These are phyloP conservation scores for Colletotrichum scovillei DNA, from an alignment of 2,329 filamentous ascomycete genomes.

Conservation along the genomic window DNA sequence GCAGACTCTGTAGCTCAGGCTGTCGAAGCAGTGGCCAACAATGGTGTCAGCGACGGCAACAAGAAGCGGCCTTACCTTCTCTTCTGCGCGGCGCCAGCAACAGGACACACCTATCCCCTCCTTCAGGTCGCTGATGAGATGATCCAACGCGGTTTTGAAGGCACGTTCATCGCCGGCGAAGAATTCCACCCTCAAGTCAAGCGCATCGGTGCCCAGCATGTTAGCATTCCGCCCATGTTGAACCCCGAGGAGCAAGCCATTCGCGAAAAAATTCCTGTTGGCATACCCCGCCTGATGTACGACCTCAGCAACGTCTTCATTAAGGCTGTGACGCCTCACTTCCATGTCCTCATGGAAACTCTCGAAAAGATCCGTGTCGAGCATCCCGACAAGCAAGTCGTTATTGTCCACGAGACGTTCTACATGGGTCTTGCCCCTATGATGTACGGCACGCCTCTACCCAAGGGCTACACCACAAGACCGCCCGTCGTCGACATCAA, in stretches of 20 bases:
- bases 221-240: conserved; percentile 35
- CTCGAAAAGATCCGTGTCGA: conserved; percentile 47
- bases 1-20: background rate
- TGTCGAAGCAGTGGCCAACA: background rate
- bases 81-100: conserved; percentile 40
- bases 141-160: conserved; percentile 51
- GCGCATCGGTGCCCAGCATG: conserved; percentile 50
- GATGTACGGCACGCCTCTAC: conserved; percentile 50
- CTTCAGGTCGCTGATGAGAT: conserved; percentile 50
- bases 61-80: conserved; percentile 43
- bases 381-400: conserved; percentile 49
- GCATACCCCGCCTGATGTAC: conserved; percentile 43
- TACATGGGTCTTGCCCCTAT: conserved; percentile 52
- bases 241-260: conserved; percentile 37
- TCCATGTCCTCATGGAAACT: conserved; percentile 46
- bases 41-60: conserved; percentile 23
- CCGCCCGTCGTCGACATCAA: conserved; percentile 54
- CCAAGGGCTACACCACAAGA: conserved; percentile 47
- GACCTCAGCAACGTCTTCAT: conserved; percentile 49
- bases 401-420: conserved; percentile 55
- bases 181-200: conserved; percentile 49
- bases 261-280: conserved; percentile 36
- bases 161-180: conserved; percentile 53
- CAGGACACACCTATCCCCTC: conserved; percentile 47
- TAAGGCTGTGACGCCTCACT: conserved; percentile 45